Conservation (phyloP, 2,329 filamentous ascomycete species). For the Capronia epimyces region DNA sequence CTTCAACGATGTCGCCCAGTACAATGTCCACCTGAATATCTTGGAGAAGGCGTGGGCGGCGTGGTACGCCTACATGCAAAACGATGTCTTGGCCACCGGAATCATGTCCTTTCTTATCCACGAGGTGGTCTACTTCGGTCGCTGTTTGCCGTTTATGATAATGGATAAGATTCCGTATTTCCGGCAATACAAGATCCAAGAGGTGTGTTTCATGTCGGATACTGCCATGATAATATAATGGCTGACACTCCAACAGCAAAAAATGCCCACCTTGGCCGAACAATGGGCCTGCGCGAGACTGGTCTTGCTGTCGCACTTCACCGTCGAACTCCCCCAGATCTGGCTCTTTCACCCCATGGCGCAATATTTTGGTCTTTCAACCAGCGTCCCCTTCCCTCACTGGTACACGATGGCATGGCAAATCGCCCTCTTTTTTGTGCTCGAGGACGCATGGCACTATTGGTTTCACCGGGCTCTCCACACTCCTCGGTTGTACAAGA, state of each 20-base stretch:
- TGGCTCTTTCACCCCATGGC: conserved; percentile 93
- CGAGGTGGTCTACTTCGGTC: conserved; percentile 90
- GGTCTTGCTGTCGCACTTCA: conserved; percentile 92
- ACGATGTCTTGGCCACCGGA: conserved; percentile 90
- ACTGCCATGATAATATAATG: neutral
- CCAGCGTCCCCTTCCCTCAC: conserved; percentile 81
- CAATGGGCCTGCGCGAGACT: conserved; percentile 92
- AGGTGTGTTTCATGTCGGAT: conserved; percentile 47
- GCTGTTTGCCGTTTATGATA: conserved; percentile 84
- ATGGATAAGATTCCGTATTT: conserved; percentile 84
- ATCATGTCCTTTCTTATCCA: conserved; percentile 98
- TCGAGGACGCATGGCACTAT: conserved; percentile 98
- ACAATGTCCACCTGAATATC: conserved; percentile 81
- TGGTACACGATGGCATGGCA: conserved; percentile 83
- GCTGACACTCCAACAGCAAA: conserved; percentile 48
- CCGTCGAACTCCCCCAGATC: conserved; percentile 84
- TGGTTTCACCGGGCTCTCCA: conserved; percentile 91
- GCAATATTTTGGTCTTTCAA: conserved; percentile 83
- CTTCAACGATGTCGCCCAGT: conserved; percentile 59
- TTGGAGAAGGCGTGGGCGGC: conserved; percentile 87
- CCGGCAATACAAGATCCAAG: conserved; percentile 91
- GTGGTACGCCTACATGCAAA: conserved; percentile 98
- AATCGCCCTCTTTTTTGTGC: conserved; percentile 86
- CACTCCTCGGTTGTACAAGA: conserved; percentile 91
- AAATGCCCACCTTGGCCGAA: conserved; percentile 86